phyloP scores from a whole-genome alignment of 2,329 filamentous ascomycete genomes.

The Fusarium sp. region DNA sequence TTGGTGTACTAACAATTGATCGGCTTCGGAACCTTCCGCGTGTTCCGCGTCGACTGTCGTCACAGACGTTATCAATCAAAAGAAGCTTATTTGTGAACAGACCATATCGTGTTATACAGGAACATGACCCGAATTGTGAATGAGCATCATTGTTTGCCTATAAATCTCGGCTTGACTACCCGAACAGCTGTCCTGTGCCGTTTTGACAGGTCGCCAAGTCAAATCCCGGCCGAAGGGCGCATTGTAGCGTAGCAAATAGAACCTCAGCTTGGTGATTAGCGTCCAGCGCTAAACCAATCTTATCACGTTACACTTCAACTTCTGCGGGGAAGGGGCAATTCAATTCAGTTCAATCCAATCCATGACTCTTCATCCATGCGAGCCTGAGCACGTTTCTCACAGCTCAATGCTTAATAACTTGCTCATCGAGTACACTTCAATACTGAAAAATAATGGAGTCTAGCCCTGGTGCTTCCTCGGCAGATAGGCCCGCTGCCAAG shows the following conservation, averaged over 20 bases:
- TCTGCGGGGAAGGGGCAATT: constrained; percentile 30
- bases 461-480: background rate
- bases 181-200: background rate
- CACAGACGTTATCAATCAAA: background rate
- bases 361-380: background rate
- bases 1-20: background rate
- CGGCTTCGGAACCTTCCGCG: too few relatives aligned
- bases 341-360: background rate
- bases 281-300: constrained; percentile 23
- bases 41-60: too few relatives aligned
- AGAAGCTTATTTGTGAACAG: background rate
- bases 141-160: background rate
- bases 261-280: background rate
- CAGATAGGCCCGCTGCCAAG: background rate
- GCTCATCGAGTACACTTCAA: background rate
- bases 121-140: background rate
- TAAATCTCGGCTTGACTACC: background rate
- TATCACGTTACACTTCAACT: constrained; percentile 2
- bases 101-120: fast-evolving
- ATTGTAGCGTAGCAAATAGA: background rate
- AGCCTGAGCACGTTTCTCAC: constrained; percentile 6
- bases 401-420: background rate
- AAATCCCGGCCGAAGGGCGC: background rate
- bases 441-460: background rate
- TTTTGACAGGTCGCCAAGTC: background rate